A percentile compares a stretch with the other conserved stretches of the same genome.
phyloP scores from a whole-genome alignment of 1,139 yeast species.

The Pichia sp. region DNA sequence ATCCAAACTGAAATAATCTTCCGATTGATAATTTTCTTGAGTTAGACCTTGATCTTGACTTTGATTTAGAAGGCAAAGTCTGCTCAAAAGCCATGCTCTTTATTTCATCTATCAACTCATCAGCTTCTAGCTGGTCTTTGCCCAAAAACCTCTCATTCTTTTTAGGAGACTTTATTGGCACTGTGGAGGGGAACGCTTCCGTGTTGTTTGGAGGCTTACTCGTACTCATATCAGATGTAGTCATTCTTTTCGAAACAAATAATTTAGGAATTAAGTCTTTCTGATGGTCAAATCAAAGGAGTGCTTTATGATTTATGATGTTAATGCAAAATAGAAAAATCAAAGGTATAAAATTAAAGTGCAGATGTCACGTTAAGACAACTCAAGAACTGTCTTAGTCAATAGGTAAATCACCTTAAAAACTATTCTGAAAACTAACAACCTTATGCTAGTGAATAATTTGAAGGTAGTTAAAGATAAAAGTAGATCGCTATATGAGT shows the following conservation, averaged over 20 bases:
- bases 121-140: neutral
- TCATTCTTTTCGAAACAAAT: neutral
- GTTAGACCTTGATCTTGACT: constrained; percentile 27
- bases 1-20: constrained; percentile 26
- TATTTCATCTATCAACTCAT: constrained; percentile 1
- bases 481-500: no score
- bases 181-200: neutral
- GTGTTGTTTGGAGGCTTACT: neutral
- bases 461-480: no score
- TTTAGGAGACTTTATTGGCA: constrained; percentile 8
- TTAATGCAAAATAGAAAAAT: neutral
- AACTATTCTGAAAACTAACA: no score
- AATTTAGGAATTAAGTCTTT: no score
- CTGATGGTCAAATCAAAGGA: no score
- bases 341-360: no score
- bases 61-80: constrained; percentile 10
- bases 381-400: no score
- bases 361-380: no score
- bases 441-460: no score
- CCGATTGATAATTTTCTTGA: constrained; percentile 27
- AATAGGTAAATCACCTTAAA: no score
- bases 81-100: constrained; percentile 8
- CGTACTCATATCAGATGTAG: neutral
- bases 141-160: neutral
- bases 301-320: neutral